phyloP scores from a whole-genome alignment of 2,329 filamentous ascomycete species.

The Zymoseptoria ardabiliae region DNA sequence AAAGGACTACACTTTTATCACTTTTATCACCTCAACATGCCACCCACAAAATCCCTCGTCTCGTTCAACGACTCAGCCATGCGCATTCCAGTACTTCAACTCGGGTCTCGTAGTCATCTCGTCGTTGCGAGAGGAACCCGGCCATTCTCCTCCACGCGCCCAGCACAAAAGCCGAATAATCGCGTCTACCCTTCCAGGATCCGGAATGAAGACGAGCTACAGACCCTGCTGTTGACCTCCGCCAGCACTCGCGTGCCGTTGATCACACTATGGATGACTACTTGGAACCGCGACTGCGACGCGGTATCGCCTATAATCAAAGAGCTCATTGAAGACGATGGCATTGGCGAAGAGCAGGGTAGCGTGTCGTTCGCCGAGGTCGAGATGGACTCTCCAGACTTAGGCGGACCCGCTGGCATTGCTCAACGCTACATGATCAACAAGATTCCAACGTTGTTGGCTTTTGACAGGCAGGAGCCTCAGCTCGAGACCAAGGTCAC shows the following conservation, averaged over 20 bases:
- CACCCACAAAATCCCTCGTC: background rate
- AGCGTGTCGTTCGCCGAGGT: constrained; percentile 43
- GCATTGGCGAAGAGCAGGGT: constrained; percentile 38
- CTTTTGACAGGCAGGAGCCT: constrained; percentile 44
- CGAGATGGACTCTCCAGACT: constrained; percentile 40
- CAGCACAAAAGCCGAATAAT: constrained; percentile 23
- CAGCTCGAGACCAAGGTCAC: constrained; percentile 42
- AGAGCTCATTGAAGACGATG: constrained; percentile 37
- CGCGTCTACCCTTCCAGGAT: constrained; percentile 33
- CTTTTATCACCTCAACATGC: background rate
- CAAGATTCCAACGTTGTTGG: constrained; percentile 43
- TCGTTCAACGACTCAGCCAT: background rate
- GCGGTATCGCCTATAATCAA: constrained; percentile 37
- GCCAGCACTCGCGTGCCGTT: constrained; percentile 38
- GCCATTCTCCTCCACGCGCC: constrained; percentile 16
- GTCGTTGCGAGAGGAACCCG: constrained; percentile 2
- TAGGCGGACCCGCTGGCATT: constrained; percentile 33
- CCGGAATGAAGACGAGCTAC: constrained; percentile 41
- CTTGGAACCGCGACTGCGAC: constrained; percentile 41
- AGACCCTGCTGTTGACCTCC: constrained; percentile 42
- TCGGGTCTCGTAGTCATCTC: background rate
- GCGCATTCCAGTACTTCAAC: background rate
- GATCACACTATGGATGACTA: constrained; percentile 45
- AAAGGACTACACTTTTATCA: background rate
- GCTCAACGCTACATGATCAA: constrained; percentile 39